Percentiles rank a stretch among this genome's conserved stretches.
Conservation (phyloP, 371 early-diverging fungal genomes). For the Homolaphlyctis polyrhiza region DNA sequence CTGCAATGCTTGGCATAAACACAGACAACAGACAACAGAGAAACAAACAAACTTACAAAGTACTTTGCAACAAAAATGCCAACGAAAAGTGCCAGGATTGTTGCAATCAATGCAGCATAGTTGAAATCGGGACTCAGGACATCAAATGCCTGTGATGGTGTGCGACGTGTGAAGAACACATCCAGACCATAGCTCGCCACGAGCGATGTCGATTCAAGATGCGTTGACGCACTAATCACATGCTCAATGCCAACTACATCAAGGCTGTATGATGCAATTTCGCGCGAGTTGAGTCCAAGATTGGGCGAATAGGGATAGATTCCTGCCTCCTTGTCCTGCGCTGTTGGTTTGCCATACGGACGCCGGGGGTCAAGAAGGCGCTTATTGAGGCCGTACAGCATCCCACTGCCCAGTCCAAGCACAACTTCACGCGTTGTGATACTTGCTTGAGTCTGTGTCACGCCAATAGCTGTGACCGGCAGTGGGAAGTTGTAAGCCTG, state of each 20-base stretch:
- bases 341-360: constrained; percentile 51
- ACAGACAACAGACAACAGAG: background rate
- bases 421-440: constrained; percentile 83
- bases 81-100: constrained; percentile 68
- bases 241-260: constrained; percentile 58
- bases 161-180: constrained; percentile 72
- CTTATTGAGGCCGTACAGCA: constrained; percentile 71
- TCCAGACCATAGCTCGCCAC: constrained; percentile 86
- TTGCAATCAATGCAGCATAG: constrained; percentile 71
- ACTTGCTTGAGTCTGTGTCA: constrained; percentile 77
- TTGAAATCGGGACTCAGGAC: constrained; percentile 86
- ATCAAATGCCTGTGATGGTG: constrained; percentile 89
- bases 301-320: constrained; percentile 71
- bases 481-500: constrained; percentile 65
- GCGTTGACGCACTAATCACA: constrained; percentile 69
- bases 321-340: constrained; percentile 70
- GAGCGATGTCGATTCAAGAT: constrained; percentile 89
- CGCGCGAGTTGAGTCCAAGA: constrained; percentile 64
- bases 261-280: constrained; percentile 66
- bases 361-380: constrained; percentile 83
- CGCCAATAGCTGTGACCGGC: constrained; percentile 60
- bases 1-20: background rate
- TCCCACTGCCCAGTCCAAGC: constrained; percentile 65
- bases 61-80: constrained; percentile 47
- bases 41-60: constrained; percentile 23